phyloP scores from a whole-genome alignment of 2,329 filamentous ascomycete species.

The Daldinia sp. region DNA sequence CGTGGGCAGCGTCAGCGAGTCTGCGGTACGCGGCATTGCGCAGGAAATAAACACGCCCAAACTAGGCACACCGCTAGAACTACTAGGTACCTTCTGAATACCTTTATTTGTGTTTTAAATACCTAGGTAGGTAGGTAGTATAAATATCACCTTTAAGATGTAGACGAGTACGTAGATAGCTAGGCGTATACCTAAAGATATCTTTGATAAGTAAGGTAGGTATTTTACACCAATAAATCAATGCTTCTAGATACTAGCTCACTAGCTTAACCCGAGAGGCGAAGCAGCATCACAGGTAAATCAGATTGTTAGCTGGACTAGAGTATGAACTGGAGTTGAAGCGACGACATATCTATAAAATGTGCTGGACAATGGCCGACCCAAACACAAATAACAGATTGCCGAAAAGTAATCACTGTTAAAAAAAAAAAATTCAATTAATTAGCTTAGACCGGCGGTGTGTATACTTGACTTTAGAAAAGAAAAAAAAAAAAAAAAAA shows the following conservation, averaged over 20 bases:
- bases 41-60: background rate
- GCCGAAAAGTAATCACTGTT: background rate
- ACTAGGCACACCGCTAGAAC: background rate
- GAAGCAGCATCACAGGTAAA: background rate
- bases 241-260: background rate
- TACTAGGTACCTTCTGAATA: background rate
- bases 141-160: background rate
- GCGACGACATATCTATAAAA: conserved; percentile 17
- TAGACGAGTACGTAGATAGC: background rate
- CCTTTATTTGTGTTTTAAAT: background rate
- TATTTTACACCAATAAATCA: background rate
- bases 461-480: conserved; percentile 16
- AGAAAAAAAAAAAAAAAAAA: background rate
- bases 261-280: background rate
- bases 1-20: conserved; percentile 38
- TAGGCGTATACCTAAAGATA: too few relatives aligned
- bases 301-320: conserved; percentile 1
- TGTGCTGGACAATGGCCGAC: conserved; percentile 7
- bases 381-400: background rate
- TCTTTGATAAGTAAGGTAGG: background rate
- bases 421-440: conserved; percentile 9
- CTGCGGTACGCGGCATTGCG: conserved; percentile 33
- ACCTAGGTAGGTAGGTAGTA: too few relatives aligned
- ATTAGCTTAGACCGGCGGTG: conserved; percentile 30
- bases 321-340: conserved; percentile 5